Evolutionary conservation across 805 yeast species (phyloP), one percentile per base, ranked within the genome.

Genomic region (Helenozyma rhizophorensis): DNA sequence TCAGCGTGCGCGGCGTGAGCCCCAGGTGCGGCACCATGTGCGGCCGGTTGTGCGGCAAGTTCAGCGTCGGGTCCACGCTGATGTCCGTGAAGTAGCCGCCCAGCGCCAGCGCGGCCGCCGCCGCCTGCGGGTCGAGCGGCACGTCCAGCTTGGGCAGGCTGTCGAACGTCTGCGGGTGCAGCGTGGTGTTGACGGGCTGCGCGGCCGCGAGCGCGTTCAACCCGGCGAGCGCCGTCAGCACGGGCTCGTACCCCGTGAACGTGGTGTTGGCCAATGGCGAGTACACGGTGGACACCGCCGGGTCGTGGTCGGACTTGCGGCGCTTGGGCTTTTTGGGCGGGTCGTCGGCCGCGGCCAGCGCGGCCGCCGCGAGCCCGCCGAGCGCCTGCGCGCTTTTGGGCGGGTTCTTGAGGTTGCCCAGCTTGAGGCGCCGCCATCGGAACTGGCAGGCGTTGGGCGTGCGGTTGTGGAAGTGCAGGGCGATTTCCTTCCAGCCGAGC

Each of bases 361-460:
- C 38, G 25, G 25, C 32, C 16, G 39, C 27, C 11, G 40, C 28
- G 23, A 38, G 19, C 13, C 33, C 32, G 30, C 43, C 42, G 21
- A 43, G 15, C 16, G 36, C 37, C 13, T 37, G 30, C 10, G 66
- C 61, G 16, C 61, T 51, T 32, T 65, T 66, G 9, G 72, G 72
- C 9, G 72, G 71, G 33, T 45, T 45, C 31, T 45, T 45, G 32
- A 45, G 36, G 32, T 42, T 67, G 3, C 72, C 72, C 24, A 60
- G 53, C 47, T 70, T 67, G 13, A 72, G 60, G 42, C 95, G 61
- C 55, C 95, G 72, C 95, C 95, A 86, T 47, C 95, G 74, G 53
- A 84, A 84, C 60, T 84, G 94, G 49, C 95, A 84, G 2, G 94
- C 94, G 53, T 84, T 86, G 23, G 94, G 88, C 2, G 95, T 86